Conservation (phyloP, 805 yeast genomes). For the Yamadazyma laniorum region DNA sequence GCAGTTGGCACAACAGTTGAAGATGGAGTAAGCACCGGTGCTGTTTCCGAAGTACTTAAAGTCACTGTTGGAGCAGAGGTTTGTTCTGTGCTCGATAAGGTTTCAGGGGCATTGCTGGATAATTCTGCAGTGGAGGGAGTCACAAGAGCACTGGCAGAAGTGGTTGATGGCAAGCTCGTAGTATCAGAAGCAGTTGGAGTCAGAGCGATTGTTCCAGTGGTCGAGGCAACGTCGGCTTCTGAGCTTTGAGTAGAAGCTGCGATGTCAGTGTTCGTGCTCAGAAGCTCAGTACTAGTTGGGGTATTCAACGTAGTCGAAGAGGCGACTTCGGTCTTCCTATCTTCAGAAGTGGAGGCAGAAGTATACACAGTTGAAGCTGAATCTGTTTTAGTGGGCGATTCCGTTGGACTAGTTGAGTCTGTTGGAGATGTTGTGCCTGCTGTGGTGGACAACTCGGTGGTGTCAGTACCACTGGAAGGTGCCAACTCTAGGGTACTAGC, state of each 20-base stretch:
- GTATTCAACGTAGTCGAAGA: too few relatives aligned
- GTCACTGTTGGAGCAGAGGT: background rate
- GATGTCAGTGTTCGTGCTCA: too few relatives aligned
- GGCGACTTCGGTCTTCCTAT: too few relatives aligned
- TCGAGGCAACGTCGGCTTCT: background rate
- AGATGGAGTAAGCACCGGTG: background rate
- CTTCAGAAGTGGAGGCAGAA: too few relatives aligned
- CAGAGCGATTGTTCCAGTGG: background rate
- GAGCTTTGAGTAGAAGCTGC: too few relatives aligned
- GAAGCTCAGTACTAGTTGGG: too few relatives aligned
- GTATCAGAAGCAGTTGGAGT: constrained; percentile 4
- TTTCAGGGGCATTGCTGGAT: too few relatives aligned
- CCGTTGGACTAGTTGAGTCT: too few relatives aligned
- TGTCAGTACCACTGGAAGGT: too few relatives aligned
- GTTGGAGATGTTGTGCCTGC: background rate
- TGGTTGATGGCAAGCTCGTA: background rate
- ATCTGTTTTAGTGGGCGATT: background rate
- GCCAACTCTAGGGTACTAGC: too few relatives aligned
- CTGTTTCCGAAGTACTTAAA: constrained; percentile 1
- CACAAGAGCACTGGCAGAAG: background rate
- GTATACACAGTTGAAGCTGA: too few relatives aligned
- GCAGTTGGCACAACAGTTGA: background rate
- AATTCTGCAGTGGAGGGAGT: constrained; percentile 6
- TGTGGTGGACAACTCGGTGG: constrained; percentile 1
- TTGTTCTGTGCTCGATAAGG: too few relatives aligned